Evolutionary conservation across 768 basidiomycete genomes (phyloP).

Genomic region (Trametes cubensis): DNA sequence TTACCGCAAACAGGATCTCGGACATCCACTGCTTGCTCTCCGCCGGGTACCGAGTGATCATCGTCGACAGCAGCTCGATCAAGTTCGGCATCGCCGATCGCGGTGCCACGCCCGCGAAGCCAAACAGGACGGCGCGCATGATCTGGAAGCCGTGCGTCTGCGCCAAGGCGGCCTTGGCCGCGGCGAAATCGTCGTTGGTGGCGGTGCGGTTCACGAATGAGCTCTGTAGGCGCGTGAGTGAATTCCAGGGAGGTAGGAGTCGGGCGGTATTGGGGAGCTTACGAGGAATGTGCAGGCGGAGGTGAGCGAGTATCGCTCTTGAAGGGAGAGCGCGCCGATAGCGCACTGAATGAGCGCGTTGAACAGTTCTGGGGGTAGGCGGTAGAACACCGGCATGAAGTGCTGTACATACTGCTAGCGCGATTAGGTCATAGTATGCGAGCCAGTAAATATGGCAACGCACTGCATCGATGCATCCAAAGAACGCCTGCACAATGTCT

Average conservation of each 20-base stretch:
- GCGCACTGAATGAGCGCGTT: conserved; percentile 73
- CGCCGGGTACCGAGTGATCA: conserved; percentile 59
- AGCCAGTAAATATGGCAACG: conserved; percentile 27
- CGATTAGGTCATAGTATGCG: not conserved
- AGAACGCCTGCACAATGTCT: conserved; percentile 89
- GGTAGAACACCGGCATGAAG: conserved; percentile 61
- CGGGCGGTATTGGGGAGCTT: conserved; percentile 32
- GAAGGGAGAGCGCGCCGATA: conserved; percentile 64
- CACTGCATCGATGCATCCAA: conserved; percentile 78
- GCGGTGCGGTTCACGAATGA: conserved; percentile 70
- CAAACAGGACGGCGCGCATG: conserved; percentile 72
- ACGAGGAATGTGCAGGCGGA: conserved; percentile 84
- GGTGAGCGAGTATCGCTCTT: conserved; percentile 85
- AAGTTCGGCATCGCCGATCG: conserved; percentile 82
- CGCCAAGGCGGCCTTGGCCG: conserved; percentile 55
- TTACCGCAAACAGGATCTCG: conserved; percentile 68
- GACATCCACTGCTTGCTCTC: conserved; percentile 71
- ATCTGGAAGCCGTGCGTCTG: conserved; percentile 62
- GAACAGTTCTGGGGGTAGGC: conserved; percentile 63
- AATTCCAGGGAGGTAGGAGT: not conserved
- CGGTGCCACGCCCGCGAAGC: conserved; percentile 85
- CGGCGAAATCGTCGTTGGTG: conserved; percentile 59
- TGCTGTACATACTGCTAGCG: conserved; percentile 50
- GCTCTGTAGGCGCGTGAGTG: conserved; percentile 44
- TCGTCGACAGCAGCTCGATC: conserved; percentile 74